These are phyloP conservation scores for Termitomyces sp. DNA, from an alignment of 768 basidiomycete species.

Conservation along the genomic window DNA sequence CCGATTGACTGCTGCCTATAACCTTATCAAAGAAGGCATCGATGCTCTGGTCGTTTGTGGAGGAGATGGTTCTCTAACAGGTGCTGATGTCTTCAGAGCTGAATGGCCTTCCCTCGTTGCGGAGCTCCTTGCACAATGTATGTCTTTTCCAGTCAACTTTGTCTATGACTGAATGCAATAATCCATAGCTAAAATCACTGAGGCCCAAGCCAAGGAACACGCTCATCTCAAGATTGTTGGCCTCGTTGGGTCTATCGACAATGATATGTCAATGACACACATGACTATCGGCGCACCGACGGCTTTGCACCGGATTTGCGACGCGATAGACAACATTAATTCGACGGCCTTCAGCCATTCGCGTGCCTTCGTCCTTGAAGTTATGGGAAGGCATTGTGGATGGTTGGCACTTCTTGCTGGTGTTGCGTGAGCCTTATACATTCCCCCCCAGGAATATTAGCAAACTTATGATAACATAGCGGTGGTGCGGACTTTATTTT, in stretches of 20 bases:
- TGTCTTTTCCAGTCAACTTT: slow-evolving; percentile 10
- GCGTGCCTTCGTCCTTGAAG: slow-evolving; percentile 95
- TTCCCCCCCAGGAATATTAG: background rate
- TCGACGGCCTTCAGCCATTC: slow-evolving; percentile 96
- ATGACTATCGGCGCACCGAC: slow-evolving; percentile 96
- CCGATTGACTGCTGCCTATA: slow-evolving; percentile 81
- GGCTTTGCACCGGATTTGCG: slow-evolving; percentile 94
- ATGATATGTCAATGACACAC: slow-evolving; percentile 98
- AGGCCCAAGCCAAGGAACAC: slow-evolving; percentile 66
- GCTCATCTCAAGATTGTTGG: slow-evolving; percentile 93
- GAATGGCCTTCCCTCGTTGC: slow-evolving; percentile 92
- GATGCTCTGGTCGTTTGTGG: slow-evolving; percentile 97
- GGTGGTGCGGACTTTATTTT: slow-evolving; percentile 96
- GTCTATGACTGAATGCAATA: background rate
- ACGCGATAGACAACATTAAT: slow-evolving; percentile 97
- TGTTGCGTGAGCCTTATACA: slow-evolving; percentile 57
- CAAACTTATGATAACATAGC: slow-evolving; percentile 29
- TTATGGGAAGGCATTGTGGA: slow-evolving; percentile 99
- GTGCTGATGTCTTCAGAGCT: slow-evolving; percentile 87
- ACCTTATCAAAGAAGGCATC: slow-evolving; percentile 94
- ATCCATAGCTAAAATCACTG: slow-evolving; percentile 63
- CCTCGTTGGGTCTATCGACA: slow-evolving; percentile 98
- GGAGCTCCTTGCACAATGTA: slow-evolving; percentile 62
- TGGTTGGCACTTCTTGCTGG: slow-evolving; percentile 95
- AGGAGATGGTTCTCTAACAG: slow-evolving; percentile 95